Conservation (phyloP, 495 filamentous ascomycete species). For the Trichocladium antarcticum region DNA sequence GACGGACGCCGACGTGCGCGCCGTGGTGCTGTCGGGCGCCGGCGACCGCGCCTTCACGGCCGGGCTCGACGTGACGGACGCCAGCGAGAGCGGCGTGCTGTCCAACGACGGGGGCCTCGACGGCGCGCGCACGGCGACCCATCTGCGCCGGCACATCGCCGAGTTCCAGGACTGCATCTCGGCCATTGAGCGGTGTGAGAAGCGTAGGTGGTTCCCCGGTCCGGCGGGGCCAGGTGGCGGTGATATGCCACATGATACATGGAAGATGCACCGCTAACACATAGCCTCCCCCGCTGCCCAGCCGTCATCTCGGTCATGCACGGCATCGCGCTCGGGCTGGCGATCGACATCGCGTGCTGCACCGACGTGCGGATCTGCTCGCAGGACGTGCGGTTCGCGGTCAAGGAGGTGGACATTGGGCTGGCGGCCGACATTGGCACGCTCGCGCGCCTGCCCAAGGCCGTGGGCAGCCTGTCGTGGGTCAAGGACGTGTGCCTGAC, state of each 20-base stretch:
- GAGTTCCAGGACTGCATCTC: slow-evolving; percentile 71
- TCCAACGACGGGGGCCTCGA: slow-evolving; percentile 34
- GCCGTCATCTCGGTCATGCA: slow-evolving; percentile 78
- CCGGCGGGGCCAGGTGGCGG: too few relatives aligned
- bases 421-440: slow-evolving; percentile 91
- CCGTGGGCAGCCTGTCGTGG: slow-evolving; percentile 68
- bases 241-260: too few relatives aligned
- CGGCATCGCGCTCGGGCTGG: slow-evolving; percentile 69
- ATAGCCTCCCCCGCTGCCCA: slow-evolving; percentile 14
- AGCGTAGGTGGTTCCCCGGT: slow-evolving; percentile 57
- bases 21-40: slow-evolving; percentile 69
- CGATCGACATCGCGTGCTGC: slow-evolving; percentile 68
- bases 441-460: slow-evolving; percentile 71
- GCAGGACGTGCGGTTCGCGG: slow-evolving; percentile 52
- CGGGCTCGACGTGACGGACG: slow-evolving; percentile 67
- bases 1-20: slow-evolving; percentile 57
- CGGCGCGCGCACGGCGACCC: slow-evolving; percentile 53
- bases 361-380: slow-evolving; percentile 72
- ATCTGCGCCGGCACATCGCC: slow-evolving; percentile 53
- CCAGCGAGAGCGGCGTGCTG: slow-evolving; percentile 35
- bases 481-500: slow-evolving; percentile 83
- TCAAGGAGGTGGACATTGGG: slow-evolving; percentile 95
- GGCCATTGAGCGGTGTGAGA: slow-evolving; percentile 74
- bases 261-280: not conserved
- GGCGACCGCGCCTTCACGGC: slow-evolving; percentile 79